These are phyloP conservation scores for Tolypocladium ophioglossoides DNA, from an alignment of 2,329 filamentous ascomycete genomes.

Conservation along the genomic window DNA sequence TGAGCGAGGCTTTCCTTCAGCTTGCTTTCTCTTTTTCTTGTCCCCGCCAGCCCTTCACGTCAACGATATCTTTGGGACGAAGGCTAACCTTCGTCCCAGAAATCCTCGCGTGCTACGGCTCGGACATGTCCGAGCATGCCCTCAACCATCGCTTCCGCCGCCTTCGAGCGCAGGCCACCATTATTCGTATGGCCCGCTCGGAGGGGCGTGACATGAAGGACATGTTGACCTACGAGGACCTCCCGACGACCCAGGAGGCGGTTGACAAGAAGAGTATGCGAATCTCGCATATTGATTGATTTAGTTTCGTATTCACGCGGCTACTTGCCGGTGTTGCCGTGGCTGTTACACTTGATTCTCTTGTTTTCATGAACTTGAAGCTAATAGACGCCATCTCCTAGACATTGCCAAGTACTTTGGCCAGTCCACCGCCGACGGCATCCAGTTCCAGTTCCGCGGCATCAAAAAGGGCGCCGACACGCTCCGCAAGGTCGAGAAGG, in stretches of 20 bases:
- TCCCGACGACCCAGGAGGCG: slow-evolving; percentile 26
- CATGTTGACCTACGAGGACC: slow-evolving; percentile 22
- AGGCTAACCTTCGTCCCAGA: slow-evolving; percentile 29
- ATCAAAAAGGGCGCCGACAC: slow-evolving; percentile 43
- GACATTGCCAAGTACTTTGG: slow-evolving; percentile 51
- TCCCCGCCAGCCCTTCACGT: neutral
- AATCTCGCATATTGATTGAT: neutral
- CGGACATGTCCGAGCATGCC: slow-evolving; percentile 35
- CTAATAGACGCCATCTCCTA: slow-evolving; percentile 13
- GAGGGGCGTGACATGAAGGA: slow-evolving; percentile 31
- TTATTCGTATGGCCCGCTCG: slow-evolving; percentile 24
- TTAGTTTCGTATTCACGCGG: neutral
- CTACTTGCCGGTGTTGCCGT: neutral
- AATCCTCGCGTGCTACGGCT: slow-evolving; percentile 36
- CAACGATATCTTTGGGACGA: slow-evolving; percentile 11
- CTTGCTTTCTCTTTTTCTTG: neutral
- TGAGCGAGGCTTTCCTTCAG: slow-evolving; percentile 25
- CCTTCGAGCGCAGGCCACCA: slow-evolving; percentile 29
- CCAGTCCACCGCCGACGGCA: slow-evolving; percentile 44
- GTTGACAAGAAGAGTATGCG: slow-evolving; percentile 31
- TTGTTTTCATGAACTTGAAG: neutral
- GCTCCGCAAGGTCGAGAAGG: slow-evolving; percentile 32
- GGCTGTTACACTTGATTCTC: neutral
- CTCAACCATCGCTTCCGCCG: slow-evolving; percentile 42
- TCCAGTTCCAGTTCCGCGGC: slow-evolving; percentile 49